Conservation (phyloP, 2,329 filamentous ascomycete genomes). For the Alternaria ventricosa region DNA sequence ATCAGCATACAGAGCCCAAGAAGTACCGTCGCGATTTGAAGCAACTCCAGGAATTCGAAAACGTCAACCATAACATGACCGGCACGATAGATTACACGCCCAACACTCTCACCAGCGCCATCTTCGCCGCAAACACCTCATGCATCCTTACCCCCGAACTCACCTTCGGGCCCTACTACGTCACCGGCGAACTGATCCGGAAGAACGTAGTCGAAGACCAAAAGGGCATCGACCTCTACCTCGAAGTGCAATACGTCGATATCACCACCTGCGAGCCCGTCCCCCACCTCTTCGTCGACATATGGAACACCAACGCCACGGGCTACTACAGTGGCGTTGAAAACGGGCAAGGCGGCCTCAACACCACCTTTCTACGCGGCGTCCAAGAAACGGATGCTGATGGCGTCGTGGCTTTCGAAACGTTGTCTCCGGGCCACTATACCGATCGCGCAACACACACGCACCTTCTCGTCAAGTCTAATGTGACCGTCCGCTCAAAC, state of each 20-base stretch:
- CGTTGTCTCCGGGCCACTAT: constrained; percentile 55
- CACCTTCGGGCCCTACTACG: constrained; percentile 33
- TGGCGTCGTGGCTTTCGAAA: constrained; percentile 57
- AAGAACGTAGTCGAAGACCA: constrained; percentile 56
- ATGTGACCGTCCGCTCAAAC: constrained; percentile 45
- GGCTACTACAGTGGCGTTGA: constrained; percentile 54
- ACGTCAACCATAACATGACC: constrained; percentile 42
- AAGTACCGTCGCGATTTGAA: constrained; percentile 38
- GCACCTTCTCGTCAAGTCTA: constrained; percentile 48
- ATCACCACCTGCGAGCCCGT: constrained; percentile 59
- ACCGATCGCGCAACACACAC: constrained; percentile 33
- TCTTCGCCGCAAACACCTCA: constrained; percentile 32
- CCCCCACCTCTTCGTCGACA: constrained; percentile 56
- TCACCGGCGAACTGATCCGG: constrained; percentile 44
- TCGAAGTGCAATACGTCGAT: constrained; percentile 62
- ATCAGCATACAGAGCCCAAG: constrained; percentile 10
- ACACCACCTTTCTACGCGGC: constrained; percentile 54
- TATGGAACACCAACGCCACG: constrained; percentile 22
- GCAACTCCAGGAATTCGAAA: constrained; percentile 37
- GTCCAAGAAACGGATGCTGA: constrained; percentile 55
- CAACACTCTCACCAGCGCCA: constrained; percentile 15
- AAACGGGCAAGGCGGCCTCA: constrained; percentile 30
- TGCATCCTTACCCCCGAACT: constrained; percentile 35
- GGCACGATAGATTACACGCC: background rate
- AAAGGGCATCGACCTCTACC: constrained; percentile 54